Percentiles rank a stretch among this genome's conserved stretches.
Conservation (phyloP, 1,139 yeast species). For the Williopsis jadinii region DNA sequence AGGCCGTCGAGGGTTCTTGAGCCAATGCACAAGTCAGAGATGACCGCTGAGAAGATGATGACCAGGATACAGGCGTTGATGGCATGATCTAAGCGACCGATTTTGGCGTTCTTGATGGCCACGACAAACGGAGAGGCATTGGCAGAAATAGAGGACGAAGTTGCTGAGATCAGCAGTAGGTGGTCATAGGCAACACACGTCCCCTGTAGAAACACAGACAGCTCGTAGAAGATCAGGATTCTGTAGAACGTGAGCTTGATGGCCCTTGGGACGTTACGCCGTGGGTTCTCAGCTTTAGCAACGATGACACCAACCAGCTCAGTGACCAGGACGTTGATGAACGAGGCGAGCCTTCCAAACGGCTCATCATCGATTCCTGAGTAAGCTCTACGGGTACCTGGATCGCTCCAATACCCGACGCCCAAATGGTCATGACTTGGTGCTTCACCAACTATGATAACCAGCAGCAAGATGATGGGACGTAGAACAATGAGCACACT, state of each 20-base stretch:
- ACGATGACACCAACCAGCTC: slow-evolving; percentile 70
- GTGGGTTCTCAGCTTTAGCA: slow-evolving; percentile 72
- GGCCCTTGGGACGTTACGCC: slow-evolving; percentile 71
- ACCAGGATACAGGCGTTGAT: slow-evolving; percentile 63
- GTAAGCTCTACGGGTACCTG: slow-evolving; percentile 60
- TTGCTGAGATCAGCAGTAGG: slow-evolving; percentile 39
- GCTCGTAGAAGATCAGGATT: slow-evolving; percentile 61
- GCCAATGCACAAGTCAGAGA: slow-evolving; percentile 66
- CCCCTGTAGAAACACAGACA: slow-evolving; percentile 62
- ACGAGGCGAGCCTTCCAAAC: slow-evolving; percentile 55
- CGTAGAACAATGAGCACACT: slow-evolving; percentile 60
- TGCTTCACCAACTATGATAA: slow-evolving; percentile 54
- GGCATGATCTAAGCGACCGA: slow-evolving; percentile 53
- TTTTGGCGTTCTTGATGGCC: slow-evolving; percentile 55
- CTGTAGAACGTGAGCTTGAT: slow-evolving; percentile 71
- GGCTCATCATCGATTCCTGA: slow-evolving; percentile 43
- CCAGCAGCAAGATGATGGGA: slow-evolving; percentile 54
- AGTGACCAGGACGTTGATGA: slow-evolving; percentile 62
- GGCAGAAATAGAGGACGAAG: slow-evolving; percentile 42
- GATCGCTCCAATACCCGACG: slow-evolving; percentile 56
- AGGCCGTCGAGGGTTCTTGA: slow-evolving; percentile 62
- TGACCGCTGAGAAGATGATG: slow-evolving; percentile 67
- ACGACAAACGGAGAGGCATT: slow-evolving; percentile 75
- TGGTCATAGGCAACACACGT: slow-evolving; percentile 71
- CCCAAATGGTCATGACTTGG: slow-evolving; percentile 53